These are phyloP conservation scores for Wickerhamomyces kurtzmanii DNA, from an alignment of 805 yeast genomes.

Conservation along the genomic window DNA sequence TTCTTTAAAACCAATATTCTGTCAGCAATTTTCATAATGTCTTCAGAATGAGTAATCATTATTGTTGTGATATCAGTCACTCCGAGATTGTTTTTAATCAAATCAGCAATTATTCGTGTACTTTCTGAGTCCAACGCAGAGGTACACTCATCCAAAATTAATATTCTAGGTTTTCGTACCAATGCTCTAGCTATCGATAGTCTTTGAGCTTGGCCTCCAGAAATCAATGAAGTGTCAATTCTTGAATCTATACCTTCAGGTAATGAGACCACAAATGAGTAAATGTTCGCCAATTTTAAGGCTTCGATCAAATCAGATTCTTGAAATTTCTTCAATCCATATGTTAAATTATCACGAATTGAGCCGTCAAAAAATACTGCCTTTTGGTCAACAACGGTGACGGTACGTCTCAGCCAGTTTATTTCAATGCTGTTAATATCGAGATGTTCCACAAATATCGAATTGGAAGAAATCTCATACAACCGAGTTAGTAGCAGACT, in stretches of 20 bases:
- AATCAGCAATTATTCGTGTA: slow-evolving; percentile 33
- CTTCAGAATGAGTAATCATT: slow-evolving; percentile 66
- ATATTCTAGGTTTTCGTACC: slow-evolving; percentile 48
- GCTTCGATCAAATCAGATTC: slow-evolving; percentile 27
- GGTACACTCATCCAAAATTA: slow-evolving; percentile 80
- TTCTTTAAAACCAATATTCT: slow-evolving; percentile 34
- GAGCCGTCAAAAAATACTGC: slow-evolving; percentile 69
- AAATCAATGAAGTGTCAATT: slow-evolving; percentile 44
- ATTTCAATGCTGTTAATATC: slow-evolving; percentile 38
- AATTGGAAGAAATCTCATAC: slow-evolving; percentile 28
- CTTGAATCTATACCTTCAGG: slow-evolving; percentile 51
- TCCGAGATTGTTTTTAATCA: slow-evolving; percentile 30
- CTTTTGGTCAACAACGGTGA: slow-evolving; percentile 70
- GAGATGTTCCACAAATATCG: slow-evolving; percentile 32
- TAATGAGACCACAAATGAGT: slow-evolving; percentile 41
- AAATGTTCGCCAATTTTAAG: slow-evolving; percentile 37
- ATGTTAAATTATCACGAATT: slow-evolving; percentile 57
- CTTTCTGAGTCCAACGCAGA: slow-evolving; percentile 73
- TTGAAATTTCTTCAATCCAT: slow-evolving; percentile 34
- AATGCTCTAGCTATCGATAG: slow-evolving; percentile 78
- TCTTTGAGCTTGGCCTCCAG: slow-evolving; percentile 91
- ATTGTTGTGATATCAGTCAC: slow-evolving; percentile 36
- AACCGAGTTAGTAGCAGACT: slow-evolving; percentile 46
- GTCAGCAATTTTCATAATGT: slow-evolving; percentile 52
- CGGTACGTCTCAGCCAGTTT: slow-evolving; percentile 35